Percentiles rank a stretch among this genome's conserved stretches.
Evolutionary conservation across 768 basidiomycete genomes (phyloP).

Genomic region (Lentinula edodes): DNA sequence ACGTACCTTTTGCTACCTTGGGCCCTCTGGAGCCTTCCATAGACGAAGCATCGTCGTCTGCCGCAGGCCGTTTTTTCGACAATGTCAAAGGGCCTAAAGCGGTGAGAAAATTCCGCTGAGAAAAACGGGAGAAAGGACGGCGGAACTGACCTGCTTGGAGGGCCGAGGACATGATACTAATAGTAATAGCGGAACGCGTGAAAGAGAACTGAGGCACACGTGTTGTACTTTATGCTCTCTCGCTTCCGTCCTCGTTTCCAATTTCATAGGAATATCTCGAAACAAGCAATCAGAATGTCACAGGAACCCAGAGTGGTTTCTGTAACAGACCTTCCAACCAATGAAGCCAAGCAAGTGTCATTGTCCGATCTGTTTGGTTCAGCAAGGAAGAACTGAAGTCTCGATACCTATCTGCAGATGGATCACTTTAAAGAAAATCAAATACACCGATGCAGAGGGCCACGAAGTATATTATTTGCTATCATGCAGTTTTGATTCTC

Average conservation of each 20-base stretch:
- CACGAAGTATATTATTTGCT: conserved; percentile 42
- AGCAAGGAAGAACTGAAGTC: neutral
- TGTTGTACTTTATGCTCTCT: neutral
- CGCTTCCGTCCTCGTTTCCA: neutral
- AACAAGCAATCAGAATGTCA: conserved; percentile 8
- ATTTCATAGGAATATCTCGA: neutral
- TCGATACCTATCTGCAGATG: conserved; percentile 45
- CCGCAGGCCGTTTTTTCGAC: conserved; percentile 4
- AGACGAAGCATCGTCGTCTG: neutral
- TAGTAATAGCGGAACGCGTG: neutral
- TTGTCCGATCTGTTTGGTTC: neutral
- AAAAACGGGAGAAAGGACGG: neutral
- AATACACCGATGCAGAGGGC: conserved; percentile 75
- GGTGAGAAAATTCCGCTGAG: neutral
- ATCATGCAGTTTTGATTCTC: neutral
- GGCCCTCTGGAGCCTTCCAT: neutral
- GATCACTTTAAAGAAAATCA: conserved; percentile 78
- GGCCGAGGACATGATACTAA: neutral
- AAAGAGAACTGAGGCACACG: neutral
- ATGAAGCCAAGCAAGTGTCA: conserved; percentile 53
- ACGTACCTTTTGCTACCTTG: neutral
- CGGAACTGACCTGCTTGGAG: neutral
- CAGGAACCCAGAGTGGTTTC: conserved; percentile 45
- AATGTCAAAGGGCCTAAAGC: neutral
- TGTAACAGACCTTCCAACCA: conserved; percentile 40